These are phyloP conservation scores for Sporisorium scitamineum DNA, from an alignment of 1,284 basidiomycete species.

Conservation along the genomic window DNA sequence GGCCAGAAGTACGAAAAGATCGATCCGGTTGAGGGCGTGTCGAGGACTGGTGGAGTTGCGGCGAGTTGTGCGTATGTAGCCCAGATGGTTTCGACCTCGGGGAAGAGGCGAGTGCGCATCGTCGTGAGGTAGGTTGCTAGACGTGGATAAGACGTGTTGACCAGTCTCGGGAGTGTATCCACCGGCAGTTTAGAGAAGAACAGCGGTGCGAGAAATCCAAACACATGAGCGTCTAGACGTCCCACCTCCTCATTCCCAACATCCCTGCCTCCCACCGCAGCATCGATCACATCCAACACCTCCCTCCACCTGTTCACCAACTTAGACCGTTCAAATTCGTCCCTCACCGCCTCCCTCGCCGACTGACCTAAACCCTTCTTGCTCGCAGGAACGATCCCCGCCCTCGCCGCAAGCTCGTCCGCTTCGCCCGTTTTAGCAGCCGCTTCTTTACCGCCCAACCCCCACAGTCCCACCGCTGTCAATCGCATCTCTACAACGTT, in stretches of 20 bases:
- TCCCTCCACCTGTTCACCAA: conserved; percentile 30
- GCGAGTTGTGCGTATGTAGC: conserved; percentile 11
- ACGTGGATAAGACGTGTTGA: conserved; percentile 28
- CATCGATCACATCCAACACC: conserved; percentile 36
- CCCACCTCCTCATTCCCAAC: conserved; percentile 11
- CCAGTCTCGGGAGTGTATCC: conserved; percentile 28
- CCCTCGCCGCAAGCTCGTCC: conserved; percentile 41
- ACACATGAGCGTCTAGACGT: conserved; percentile 48
- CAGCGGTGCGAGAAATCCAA: conserved; percentile 53
- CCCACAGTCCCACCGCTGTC: conserved; percentile 45
- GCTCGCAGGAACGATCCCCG: conserved; percentile 35
- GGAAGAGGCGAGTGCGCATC: conserved; percentile 32
- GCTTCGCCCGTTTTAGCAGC: conserved; percentile 29
- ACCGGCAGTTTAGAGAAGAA: conserved; percentile 37
- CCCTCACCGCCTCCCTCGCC: conserved; percentile 31
- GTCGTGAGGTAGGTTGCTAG: conserved; percentile 30
- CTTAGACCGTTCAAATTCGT: conserved; percentile 46
- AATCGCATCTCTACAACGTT: conserved; percentile 55
- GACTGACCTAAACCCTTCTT: conserved; percentile 36
- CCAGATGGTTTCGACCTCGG: conserved; percentile 5
- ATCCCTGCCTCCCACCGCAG: conserved; percentile 8
- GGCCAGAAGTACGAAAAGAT: conserved; percentile 34
- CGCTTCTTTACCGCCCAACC: conserved; percentile 51
- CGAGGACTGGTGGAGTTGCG: conserved; percentile 4
- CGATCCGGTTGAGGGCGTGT: background rate